Conservation (phyloP, 371 early-diverging fungal genomes). For the Apophysomyces variabilis region DNA sequence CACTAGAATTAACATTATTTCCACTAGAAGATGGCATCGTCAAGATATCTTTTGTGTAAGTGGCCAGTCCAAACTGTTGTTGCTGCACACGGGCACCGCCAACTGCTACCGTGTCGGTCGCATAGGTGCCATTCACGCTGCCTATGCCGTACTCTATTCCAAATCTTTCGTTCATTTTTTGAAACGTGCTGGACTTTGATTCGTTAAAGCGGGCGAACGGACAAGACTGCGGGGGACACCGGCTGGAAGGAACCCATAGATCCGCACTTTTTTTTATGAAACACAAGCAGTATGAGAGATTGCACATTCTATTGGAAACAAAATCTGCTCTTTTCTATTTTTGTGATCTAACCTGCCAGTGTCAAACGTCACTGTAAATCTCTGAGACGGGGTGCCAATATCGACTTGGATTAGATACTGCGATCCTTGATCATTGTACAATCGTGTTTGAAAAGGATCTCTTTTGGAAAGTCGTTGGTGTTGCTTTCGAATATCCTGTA, state of each 20-base stretch:
- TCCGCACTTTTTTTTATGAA: slow-evolving; percentile 24
- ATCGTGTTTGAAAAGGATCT: slow-evolving; percentile 7
- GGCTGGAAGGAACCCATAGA: slow-evolving; percentile 34
- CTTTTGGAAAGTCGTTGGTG: slow-evolving; percentile 15
- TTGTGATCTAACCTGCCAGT: slow-evolving; percentile 28
- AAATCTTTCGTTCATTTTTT: slow-evolving; percentile 18
- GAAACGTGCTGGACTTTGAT: slow-evolving; percentile 27
- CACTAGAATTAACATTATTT: background rate
- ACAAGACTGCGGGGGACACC: slow-evolving; percentile 24
- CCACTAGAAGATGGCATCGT: slow-evolving; percentile 30
- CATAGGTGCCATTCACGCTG: slow-evolving; percentile 36
- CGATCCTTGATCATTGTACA: slow-evolving; percentile 32
- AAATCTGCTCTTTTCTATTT: slow-evolving; percentile 9
- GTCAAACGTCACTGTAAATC: slow-evolving; percentile 28
- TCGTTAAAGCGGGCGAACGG: slow-evolving; percentile 34
- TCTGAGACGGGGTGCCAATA: slow-evolving; percentile 27
- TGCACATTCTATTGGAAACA: background rate
- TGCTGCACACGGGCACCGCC: slow-evolving; percentile 42
- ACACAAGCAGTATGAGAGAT: background rate
- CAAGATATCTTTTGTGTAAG: slow-evolving; percentile 36
- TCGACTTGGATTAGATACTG: slow-evolving; percentile 28
- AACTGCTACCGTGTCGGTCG: slow-evolving; percentile 28
- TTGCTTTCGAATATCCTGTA: background rate
- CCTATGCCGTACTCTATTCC: slow-evolving; percentile 38
- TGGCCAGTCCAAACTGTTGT: slow-evolving; percentile 51